phyloP scores from a whole-genome alignment of 1,284 basidiomycete genomes.

The Papiliotrema flavescens region DNA sequence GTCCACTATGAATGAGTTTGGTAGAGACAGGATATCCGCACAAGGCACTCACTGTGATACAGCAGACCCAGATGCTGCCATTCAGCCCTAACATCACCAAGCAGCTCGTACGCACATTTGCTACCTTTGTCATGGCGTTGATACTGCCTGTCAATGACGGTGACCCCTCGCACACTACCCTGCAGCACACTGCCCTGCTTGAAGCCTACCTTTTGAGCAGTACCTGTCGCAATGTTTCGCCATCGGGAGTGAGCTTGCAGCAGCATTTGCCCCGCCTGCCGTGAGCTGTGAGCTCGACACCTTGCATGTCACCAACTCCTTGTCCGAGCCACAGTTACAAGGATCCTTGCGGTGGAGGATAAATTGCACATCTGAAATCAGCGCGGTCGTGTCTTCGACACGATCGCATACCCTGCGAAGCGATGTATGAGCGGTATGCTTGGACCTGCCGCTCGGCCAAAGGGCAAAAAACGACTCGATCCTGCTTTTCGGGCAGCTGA shows the following conservation, averaged over 20 bases:
- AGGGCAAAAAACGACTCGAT: constrained; percentile 53
- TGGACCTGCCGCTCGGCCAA: constrained; percentile 46
- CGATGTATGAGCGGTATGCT: constrained; percentile 49
- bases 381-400: background rate
- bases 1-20: background rate
- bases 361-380: constrained; percentile 43
- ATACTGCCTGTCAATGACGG: constrained; percentile 34
- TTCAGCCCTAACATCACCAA: background rate
- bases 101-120: constrained; percentile 33
- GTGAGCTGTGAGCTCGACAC: constrained; percentile 6
- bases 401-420: constrained; percentile 27
- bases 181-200: too few species aligned
- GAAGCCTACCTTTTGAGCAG: constrained; percentile 37
- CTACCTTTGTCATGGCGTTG: constrained; percentile 36
- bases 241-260: constrained; percentile 22
- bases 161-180: too few species aligned
- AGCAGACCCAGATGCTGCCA: constrained; percentile 43
- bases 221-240: constrained; percentile 22
- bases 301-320: constrained; percentile 15
- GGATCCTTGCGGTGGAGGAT: constrained; percentile 48
- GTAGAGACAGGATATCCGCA: too few species aligned
- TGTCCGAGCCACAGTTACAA: constrained; percentile 44
- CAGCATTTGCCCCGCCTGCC: constrained; percentile 27
- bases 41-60: constrained; percentile 26
- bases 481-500: constrained; percentile 52